phyloP scores from a whole-genome alignment of 345 rosid species.

The Salix suchowensis region DNA sequence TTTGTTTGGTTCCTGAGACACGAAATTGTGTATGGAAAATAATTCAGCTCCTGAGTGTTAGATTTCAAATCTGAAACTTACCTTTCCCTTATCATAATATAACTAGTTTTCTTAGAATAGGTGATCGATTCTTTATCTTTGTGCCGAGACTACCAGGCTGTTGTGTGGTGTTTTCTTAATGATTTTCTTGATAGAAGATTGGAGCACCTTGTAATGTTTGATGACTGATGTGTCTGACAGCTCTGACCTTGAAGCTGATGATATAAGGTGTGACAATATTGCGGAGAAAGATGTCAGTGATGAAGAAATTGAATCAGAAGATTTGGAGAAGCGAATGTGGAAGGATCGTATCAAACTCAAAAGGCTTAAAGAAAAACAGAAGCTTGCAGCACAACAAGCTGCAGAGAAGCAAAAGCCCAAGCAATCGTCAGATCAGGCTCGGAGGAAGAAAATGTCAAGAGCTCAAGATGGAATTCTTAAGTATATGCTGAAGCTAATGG shows the following conservation, averaged over 20 bases:
- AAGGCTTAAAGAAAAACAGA: slow-evolving; percentile 79
- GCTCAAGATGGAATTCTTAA: slow-evolving; percentile 99
- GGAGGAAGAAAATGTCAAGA: slow-evolving; percentile 98
- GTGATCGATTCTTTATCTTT: background rate
- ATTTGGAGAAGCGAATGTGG: slow-evolving; percentile 93
- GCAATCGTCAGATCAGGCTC: slow-evolving; percentile 82
- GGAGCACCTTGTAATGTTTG: background rate
- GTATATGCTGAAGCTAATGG: slow-evolving; percentile 98
- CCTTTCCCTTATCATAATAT: background rate
- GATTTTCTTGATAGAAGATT: background rate
- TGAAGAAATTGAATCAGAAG: slow-evolving; percentile 87
- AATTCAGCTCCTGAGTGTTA: background rate
- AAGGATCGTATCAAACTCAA: slow-evolving; percentile 79
- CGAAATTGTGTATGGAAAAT: background rate
- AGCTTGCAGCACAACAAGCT: slow-evolving; percentile 60
- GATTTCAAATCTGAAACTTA: background rate
- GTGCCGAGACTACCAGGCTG: background rate
- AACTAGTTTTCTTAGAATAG: background rate
- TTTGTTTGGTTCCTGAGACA: background rate
- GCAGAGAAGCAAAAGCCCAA: slow-evolving; percentile 70
- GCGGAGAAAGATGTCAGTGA: slow-evolving; percentile 93
- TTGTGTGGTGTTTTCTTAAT: background rate
- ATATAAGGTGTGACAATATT: slow-evolving; percentile 66
- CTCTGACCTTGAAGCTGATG: slow-evolving; percentile 68
- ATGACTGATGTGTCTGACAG: slow-evolving; percentile 17